Base-by-base conservation (phyloP, 306 rosid genomes). In the Dalbergia cultrata region DNA sequence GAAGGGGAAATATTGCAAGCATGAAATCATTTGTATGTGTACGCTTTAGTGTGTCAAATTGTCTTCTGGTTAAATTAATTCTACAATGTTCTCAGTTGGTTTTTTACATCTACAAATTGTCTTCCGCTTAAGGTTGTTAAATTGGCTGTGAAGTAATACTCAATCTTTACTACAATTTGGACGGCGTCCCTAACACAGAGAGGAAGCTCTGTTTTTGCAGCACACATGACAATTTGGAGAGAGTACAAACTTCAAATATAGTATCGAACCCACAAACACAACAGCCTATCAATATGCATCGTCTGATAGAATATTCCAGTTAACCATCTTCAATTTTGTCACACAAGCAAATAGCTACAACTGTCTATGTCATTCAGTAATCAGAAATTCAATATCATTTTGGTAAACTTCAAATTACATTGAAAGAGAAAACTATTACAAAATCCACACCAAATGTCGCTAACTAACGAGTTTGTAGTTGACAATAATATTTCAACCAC, bases 21-120 rank as follows among this genome's bases (percentile, higher is more conserved):
- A 39, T 80, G 52, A 54, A 45, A n/a, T 73, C 44, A 73, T 56
- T 68, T 66, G 70, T 11, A 34, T 7, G 19, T 81, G 33, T 43
- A 80, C 50, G 45, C 21, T 19, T 39, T 19, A 14, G 26, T 21
- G 65, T 49, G 67, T 54, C 50, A 14, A 22, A 22, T 47, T 62
- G 56, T 21, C 64, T 72, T 14, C 7, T 43, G 31, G 64, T 70
- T 70, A 47, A 13, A 13, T 16, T 47, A 47, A 5, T 47, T 47
- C 53, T 12, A 2, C 53, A 47, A 47, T 10, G 16, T 8, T 47
- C 5, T 47, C 5, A 11, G 53, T 47, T 10, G 53, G 16, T 12
- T 10, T 47, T 47, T 3, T 10, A 1, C 53, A 47, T 47, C 53
- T 10, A 47, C 13, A 47, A 47, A 47, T 4, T 13, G 14, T 8